Conservation (phyloP, 345 rosid genomes). For the Aquilaria malaccensis region DNA sequence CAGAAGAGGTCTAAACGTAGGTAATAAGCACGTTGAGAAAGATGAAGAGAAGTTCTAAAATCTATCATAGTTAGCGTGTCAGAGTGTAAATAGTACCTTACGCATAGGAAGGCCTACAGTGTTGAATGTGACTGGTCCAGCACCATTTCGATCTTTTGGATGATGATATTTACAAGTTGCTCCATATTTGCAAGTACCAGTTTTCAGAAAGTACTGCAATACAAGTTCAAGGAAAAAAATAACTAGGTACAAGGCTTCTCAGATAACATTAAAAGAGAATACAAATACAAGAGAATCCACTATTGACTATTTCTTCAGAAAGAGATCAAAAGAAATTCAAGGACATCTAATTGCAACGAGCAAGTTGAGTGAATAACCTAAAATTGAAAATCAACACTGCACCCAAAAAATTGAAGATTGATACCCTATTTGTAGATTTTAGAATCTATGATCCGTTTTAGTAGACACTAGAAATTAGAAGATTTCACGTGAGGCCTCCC, state of each 20-base stretch:
- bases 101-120: slow-evolving; percentile 71
- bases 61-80: not conserved
- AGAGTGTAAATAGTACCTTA: slow-evolving; percentile 32
- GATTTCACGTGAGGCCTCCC: too few relatives aligned
- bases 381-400: too few relatives aligned
- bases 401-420: too few relatives aligned
- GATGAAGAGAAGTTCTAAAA: slow-evolving; percentile 4
- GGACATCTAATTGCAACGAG: slow-evolving; percentile 5
- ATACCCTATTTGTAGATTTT: too few relatives aligned
- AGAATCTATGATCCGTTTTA: too few relatives aligned
- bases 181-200: slow-evolving; percentile 86
- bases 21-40: not conserved
- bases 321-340: not conserved
- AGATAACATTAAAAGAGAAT: not conserved
- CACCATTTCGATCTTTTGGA: slow-evolving; percentile 85
- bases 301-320: too few relatives aligned
- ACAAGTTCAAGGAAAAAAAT: not conserved
- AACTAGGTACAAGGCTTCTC: slow-evolving; percentile 1
- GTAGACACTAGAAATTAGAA: too few relatives aligned
- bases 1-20: slow-evolving; percentile 3
- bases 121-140: slow-evolving; percentile 68
- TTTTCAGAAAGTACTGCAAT: slow-evolving; percentile 67
- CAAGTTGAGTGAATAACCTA: not conserved
- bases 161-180: slow-evolving; percentile 82
- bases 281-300: not conserved